phyloP scores from a whole-genome alignment of 1,284 basidiomycete genomes.

The Ustilago sp. region DNA sequence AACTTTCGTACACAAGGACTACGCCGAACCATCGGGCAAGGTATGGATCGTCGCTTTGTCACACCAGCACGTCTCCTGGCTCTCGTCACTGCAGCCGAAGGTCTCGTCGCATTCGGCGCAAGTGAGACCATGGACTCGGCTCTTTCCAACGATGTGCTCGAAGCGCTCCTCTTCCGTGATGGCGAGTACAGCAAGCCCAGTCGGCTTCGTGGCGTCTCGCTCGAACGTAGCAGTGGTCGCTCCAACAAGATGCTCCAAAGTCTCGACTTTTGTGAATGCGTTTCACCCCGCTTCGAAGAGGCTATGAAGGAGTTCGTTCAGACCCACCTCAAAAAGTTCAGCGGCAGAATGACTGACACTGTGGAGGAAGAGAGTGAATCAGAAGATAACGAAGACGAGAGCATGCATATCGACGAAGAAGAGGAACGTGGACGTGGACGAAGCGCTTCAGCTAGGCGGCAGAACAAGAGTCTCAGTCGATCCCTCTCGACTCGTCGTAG shows the following conservation, averaged over 20 bases:
- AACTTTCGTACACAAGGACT: constrained; percentile 95
- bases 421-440: constrained; percentile 70
- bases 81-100: constrained; percentile 62
- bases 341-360: constrained; percentile 41
- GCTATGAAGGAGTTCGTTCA: constrained; percentile 86
- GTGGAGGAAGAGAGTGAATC: constrained; percentile 53
- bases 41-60: constrained; percentile 88
- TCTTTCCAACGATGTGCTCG: constrained; percentile 63
- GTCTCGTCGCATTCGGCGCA: constrained; percentile 65
- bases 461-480: constrained; percentile 70
- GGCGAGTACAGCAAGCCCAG: constrained; percentile 60
- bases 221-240: constrained; percentile 52
- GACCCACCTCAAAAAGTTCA: constrained; percentile 75
- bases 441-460: constrained; percentile 21
- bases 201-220: constrained; percentile 62
- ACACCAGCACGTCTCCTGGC: constrained; percentile 81
- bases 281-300: constrained; percentile 86
- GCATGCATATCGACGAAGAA: constrained; percentile 72
- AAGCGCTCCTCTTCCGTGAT: constrained; percentile 66
- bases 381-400: constrained; percentile 46
- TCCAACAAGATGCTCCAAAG: constrained; percentile 76
- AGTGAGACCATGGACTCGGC: constrained; percentile 68
- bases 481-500: constrained; percentile 69
- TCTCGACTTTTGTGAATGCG: constrained; percentile 92
- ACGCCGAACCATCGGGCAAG: constrained; percentile 89